Conservation (phyloP, 441 rosid species). For the Pelargonium cotyledonis region DNA sequence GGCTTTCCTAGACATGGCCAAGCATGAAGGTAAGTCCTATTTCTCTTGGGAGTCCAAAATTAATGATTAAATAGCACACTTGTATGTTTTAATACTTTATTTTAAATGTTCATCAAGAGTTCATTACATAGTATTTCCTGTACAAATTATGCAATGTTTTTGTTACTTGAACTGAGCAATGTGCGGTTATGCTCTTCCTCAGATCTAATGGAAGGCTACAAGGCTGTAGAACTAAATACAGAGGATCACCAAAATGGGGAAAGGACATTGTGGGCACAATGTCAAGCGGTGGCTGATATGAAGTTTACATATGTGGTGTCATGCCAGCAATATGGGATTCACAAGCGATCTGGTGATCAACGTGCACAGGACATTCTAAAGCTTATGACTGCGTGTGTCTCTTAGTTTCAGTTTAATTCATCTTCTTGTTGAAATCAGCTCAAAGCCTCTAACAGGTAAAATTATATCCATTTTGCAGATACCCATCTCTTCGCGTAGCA, state of each 20-base stretch:
- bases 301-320: constrained; percentile 94
- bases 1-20: constrained; percentile 99
- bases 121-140: constrained; percentile 10
- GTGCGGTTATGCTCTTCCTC: constrained; percentile 15
- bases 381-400: constrained; percentile 78
- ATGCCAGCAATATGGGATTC: constrained; percentile 92
- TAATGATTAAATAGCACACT: not conserved
- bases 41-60: too few relatives aligned
- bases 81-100: not conserved
- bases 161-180: constrained; percentile 21
- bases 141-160: constrained; percentile 10
- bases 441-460: too few relatives aligned
- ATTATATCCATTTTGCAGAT: constrained; percentile 39
- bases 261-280: constrained; percentile 77
- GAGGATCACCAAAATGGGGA: constrained; percentile 70
- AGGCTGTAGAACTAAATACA: constrained; percentile 71
- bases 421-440: too few relatives aligned
- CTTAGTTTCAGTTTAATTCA: too few relatives aligned
- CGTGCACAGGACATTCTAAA: constrained; percentile 89
- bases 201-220: constrained; percentile 99
- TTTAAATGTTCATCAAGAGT: not conserved
- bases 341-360: constrained; percentile 76
- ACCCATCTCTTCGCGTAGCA: constrained; percentile 97
- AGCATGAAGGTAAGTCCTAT: constrained; percentile 61
- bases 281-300: constrained; percentile 99